A percentile compares a stretch with the other conserved stretches of the same genome.
These are phyloP conservation scores for Syzygium aqueum DNA, from an alignment of 345 rosid species.

Conservation along the genomic window DNA sequence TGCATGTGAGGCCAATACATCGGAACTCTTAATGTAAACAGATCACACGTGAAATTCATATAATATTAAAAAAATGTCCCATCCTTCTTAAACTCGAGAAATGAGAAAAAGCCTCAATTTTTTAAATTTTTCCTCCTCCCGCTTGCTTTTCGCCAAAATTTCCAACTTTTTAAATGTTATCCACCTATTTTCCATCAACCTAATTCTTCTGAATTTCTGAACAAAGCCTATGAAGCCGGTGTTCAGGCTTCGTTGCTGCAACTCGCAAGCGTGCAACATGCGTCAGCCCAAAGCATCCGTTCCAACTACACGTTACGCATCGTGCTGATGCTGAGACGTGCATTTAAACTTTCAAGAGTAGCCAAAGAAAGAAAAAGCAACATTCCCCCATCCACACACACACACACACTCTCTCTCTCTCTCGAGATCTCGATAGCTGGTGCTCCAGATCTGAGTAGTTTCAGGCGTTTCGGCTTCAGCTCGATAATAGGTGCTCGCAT, in stretches of 20 bases:
- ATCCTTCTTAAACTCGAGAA: background rate
- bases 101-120: background rate
- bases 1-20: rapidly evolving
- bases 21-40: rapidly evolving
- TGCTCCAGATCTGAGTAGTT: background rate
- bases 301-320: background rate
- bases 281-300: background rate
- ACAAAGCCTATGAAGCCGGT: background rate
- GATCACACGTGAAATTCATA: background rate
- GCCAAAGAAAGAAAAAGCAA: background rate
- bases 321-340: background rate
- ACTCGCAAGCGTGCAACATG: background rate
- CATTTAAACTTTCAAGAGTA: background rate
- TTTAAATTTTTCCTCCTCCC: background rate
- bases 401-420: background rate
- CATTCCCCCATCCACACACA: background rate
- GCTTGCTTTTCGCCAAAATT: background rate
- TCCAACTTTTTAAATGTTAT: background rate
- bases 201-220: background rate
- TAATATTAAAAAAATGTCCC: background rate
- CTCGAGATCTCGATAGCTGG: background rate
- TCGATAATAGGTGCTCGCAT: constrained; percentile 22
- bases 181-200: background rate
- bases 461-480: background rate
- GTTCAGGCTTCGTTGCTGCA: background rate